Percentiles rank a stretch among this genome's conserved stretches.
Conservation (phyloP, 2,329 filamentous ascomycete genomes). For the Fusarium sp. region DNA sequence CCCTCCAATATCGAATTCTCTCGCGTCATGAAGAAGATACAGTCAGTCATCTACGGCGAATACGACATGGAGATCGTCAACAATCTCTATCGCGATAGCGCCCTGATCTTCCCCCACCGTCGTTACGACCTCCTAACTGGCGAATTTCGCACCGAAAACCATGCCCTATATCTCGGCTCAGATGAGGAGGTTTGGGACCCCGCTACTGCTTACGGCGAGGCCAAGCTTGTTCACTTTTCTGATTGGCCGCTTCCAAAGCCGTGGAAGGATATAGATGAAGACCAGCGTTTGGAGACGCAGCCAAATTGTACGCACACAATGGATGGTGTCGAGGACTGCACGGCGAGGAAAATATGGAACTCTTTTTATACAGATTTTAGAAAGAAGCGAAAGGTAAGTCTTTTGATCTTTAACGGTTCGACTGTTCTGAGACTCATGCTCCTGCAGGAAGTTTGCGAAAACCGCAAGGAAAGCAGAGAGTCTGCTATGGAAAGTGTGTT, state of each 20-base stretch:
- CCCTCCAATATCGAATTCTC: slow-evolving; percentile 65
- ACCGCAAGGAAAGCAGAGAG: too few species aligned
- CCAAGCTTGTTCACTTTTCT: slow-evolving; percentile 76
- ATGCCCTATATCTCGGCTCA: slow-evolving; percentile 55
- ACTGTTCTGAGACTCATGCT: not conserved
- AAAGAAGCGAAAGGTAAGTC: slow-evolving; percentile 15
- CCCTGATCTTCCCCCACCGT: slow-evolving; percentile 72
- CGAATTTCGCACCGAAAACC: slow-evolving; percentile 67
- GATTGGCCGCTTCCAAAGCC: slow-evolving; percentile 77
- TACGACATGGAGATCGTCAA: slow-evolving; percentile 78
- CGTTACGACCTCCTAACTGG: slow-evolving; percentile 70
- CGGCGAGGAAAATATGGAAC: slow-evolving; percentile 37
- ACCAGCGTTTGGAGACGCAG: slow-evolving; percentile 24
- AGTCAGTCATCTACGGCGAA: slow-evolving; percentile 47
- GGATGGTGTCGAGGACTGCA: slow-evolving; percentile 59
- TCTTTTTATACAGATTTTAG: slow-evolving; percentile 62
- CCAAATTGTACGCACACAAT: slow-evolving; percentile 57
- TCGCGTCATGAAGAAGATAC: slow-evolving; percentile 47
- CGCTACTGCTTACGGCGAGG: slow-evolving; percentile 61
- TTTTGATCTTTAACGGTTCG: too few species aligned
- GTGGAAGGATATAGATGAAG: slow-evolving; percentile 50
- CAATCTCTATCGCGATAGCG: slow-evolving; percentile 66
- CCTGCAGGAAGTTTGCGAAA: not conserved
- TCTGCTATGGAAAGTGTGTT: too few species aligned
- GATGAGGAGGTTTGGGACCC: slow-evolving; percentile 69